Base-by-base conservation (phyloP, 2,329 filamentous ascomycete species). In the Seiridium cupressi region DNA sequence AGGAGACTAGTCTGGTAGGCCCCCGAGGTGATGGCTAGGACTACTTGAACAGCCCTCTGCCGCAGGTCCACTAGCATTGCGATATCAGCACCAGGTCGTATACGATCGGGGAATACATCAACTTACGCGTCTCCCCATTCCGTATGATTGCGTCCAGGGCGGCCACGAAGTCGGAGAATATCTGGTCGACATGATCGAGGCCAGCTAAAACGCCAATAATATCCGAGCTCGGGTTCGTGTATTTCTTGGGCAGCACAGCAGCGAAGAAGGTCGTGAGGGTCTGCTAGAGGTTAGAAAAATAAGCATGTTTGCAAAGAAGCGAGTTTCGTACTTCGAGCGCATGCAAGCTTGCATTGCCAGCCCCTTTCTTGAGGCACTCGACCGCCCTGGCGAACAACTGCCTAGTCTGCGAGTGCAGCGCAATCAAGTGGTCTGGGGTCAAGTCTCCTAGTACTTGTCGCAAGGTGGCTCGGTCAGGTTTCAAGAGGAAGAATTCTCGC, bases 1-100 rank as follows among this genome's bases (percentile, higher is more conserved):
- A 97, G 84, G 31, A 99, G 82, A 53, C 92, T 95, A 3, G 95
- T 98, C 76, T 96, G 93, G 74, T 97, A 98, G 60, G 93, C 93
- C n/a, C 94, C 93, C 8, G 93, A 92, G 5, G 92, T 91, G 59
- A 97, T 88, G 11, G 93, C 89, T 61, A 97, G 83, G 6, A 93
- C 88, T 48, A 92, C 89, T 67, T 91, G 84, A 36, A 97, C 85
- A 6, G 93, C 94, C 72, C 91, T 93, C 65, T 88, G 84, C 60
- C 93, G 88, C 56, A 95, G 72, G 44, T 90, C 85, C 69, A 90
- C 90, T 93, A 66, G 65, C 18, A 10, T 53, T 35, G 32, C 34
- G 18, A 11, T 53, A 34, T 53, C n/a, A 35, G 35, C 8, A 53
- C 34, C 13, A 38, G 18, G 32, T 18, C n/a, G 32, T 18, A 35